phyloP scores from a whole-genome alignment of 768 basidiomycete genomes.

The Lyophyllum semitale region DNA sequence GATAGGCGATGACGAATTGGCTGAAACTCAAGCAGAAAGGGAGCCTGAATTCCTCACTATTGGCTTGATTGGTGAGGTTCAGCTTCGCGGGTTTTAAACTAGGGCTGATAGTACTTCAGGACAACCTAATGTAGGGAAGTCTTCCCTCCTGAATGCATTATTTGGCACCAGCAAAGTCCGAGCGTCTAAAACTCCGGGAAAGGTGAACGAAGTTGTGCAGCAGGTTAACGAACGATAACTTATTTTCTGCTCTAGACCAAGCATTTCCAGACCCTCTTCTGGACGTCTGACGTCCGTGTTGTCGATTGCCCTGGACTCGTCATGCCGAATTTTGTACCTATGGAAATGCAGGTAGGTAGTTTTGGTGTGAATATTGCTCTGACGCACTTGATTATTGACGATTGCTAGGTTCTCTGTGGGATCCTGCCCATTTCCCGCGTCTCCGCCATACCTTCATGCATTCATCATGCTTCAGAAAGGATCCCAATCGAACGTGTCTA shows the following conservation, averaged over 20 bases:
- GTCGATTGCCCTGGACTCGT: slow-evolving; percentile 97
- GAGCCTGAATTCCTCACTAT: slow-evolving; percentile 72
- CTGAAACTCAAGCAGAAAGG: slow-evolving; percentile 23
- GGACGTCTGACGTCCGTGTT: slow-evolving; percentile 82
- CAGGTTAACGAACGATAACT: background rate
- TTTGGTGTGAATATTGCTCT: background rate
- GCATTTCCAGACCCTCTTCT: slow-evolving; percentile 93
- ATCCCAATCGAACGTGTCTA: slow-evolving; percentile 80
- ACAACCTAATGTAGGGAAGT: slow-evolving; percentile 96
- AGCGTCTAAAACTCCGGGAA: slow-evolving; percentile 86
- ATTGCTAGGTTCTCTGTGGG: slow-evolving; percentile 61
- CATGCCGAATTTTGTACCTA: slow-evolving; percentile 79
- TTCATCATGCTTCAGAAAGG: slow-evolving; percentile 65
- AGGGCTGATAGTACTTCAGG: slow-evolving; percentile 42
- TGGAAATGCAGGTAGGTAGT: slow-evolving; percentile 74
- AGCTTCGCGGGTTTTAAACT: background rate
- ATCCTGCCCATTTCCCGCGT: slow-evolving; percentile 81
- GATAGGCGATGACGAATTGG: slow-evolving; percentile 26
- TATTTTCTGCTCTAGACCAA: slow-evolving; percentile 61
- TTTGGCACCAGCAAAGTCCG: slow-evolving; percentile 79
- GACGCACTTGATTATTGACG: slow-evolving; percentile 1
- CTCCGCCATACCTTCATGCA: slow-evolving; percentile 81
- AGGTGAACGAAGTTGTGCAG: slow-evolving; percentile 42
- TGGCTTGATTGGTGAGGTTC: slow-evolving; percentile 69
- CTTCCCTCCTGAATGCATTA: slow-evolving; percentile 87